These are phyloP conservation scores for Gossypium raimondii DNA, from an alignment of 345 rosid species.

Conservation along the genomic window DNA sequence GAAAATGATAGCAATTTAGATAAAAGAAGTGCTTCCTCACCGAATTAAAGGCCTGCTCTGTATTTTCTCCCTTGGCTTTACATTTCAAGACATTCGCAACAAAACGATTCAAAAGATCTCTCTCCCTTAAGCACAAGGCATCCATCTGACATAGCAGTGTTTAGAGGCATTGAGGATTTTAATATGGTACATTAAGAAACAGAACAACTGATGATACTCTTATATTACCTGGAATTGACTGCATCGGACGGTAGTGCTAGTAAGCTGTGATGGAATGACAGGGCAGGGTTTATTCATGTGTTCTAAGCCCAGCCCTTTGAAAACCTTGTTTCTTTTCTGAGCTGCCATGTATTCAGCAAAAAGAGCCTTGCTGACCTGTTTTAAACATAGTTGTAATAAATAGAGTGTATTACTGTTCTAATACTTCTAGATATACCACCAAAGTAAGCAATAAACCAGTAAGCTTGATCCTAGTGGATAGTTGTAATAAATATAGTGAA, in stretches of 20 bases:
- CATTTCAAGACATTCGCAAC: conserved; percentile 51
- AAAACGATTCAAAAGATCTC: conserved; percentile 70
- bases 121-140: conserved; percentile 67
- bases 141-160: conserved; percentile 40
- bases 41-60: conserved; percentile 52
- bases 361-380: conserved; percentile 60
- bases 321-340: conserved; percentile 60
- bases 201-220: background rate
- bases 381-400: too few species aligned
- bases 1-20: background rate
- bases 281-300: conserved; percentile 75
- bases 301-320: conserved; percentile 71
- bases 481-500: too few species aligned
- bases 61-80: conserved; percentile 62
- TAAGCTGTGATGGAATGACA: conserved; percentile 57
- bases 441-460: too few species aligned
- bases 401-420: too few species aligned
- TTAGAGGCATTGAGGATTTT: background rate
- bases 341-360: conserved; percentile 62
- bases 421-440: too few species aligned
- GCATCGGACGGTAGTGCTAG: conserved; percentile 63
- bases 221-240: conserved; percentile 62
- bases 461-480: too few species aligned
- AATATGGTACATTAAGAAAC: background rate
- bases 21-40: conserved; percentile 33